phyloP scores from a whole-genome alignment of 129 eudicot genomes.

The Tagetes erecta region DNA sequence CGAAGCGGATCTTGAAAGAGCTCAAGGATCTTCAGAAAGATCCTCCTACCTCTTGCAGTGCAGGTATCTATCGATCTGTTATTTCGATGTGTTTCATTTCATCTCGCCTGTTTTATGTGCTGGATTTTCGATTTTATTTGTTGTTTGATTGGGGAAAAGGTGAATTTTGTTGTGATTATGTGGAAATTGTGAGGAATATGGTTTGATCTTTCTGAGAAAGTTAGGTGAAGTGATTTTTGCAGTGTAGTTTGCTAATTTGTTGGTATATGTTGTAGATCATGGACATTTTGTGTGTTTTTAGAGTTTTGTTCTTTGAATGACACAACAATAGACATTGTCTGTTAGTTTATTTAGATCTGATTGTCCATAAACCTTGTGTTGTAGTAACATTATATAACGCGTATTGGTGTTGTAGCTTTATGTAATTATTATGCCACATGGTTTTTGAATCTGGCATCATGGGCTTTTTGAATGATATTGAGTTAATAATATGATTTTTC shows the following conservation, averaged over 20 bases:
- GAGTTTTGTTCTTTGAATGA: constrained; percentile 5
- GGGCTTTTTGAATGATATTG: constrained; percentile 10
- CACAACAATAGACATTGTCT: not conserved
- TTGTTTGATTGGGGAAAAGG: not conserved
- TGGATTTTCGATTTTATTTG: constrained; percentile 15
- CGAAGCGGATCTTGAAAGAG: constrained; percentile 72
- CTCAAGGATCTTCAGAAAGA: constrained; percentile 43
- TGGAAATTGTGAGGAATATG: constrained; percentile 2
- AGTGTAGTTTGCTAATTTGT: not conserved
- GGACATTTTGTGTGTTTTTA: constrained; percentile 3
- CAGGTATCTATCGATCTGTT: constrained; percentile 43
- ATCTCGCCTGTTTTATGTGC: not conserved
- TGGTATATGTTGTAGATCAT: constrained; percentile 17
- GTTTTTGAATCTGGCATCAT: not conserved
- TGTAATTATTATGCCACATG: constrained; percentile 4
- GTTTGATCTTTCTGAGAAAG: not conserved
- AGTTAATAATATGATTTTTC: not conserved
- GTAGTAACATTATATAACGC: not conserved
- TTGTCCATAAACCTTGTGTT: constrained; percentile 5
- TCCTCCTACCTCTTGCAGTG: constrained; percentile 83
- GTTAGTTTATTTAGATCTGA: not conserved
- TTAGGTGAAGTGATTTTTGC: constrained; percentile 4
- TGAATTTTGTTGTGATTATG: not conserved
- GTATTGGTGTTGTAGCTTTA: constrained; percentile 5
- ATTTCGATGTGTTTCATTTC: not conserved